Evolutionary conservation across 129 eudicot species (phyloP).

Genomic region (Rutidosis leptorrhynchoides): DNA sequence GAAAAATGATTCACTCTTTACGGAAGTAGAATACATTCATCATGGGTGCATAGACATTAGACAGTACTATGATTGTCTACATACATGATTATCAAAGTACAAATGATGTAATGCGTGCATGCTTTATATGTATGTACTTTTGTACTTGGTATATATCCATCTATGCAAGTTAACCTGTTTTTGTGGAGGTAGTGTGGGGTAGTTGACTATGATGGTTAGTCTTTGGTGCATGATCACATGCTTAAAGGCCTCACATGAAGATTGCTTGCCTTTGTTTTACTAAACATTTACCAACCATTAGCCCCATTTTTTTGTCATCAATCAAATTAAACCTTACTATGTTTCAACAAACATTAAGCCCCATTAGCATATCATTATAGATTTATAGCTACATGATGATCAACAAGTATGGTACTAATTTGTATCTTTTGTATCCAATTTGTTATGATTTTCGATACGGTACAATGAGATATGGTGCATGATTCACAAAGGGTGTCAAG

Average conservation of each 20-base stretch:
- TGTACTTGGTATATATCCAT: conserved; percentile 32
- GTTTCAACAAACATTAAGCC: conserved; percentile 41
- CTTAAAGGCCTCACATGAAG: conserved; percentile 51
- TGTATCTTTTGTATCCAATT: neutral
- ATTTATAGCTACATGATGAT: conserved; percentile 37
- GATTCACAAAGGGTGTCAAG: conserved; percentile 31
- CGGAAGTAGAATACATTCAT: conserved; percentile 23
- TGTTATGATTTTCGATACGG: conserved; percentile 12
- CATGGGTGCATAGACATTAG: conserved; percentile 27
- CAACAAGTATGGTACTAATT: neutral
- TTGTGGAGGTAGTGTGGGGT: conserved; percentile 33
- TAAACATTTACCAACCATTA: conserved; percentile 45
- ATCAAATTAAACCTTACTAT: conserved; percentile 38
- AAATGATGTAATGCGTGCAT: conserved; percentile 32
- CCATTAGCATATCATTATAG: conserved; percentile 32
- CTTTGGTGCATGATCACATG: conserved; percentile 54
- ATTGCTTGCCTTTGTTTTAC: conserved; percentile 42
- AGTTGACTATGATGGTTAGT: conserved; percentile 36
- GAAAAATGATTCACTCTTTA: conserved; percentile 8
- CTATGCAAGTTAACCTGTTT: conserved; percentile 21
- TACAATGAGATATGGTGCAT: conserved; percentile 13
- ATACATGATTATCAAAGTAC: conserved; percentile 37
- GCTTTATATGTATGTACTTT: conserved; percentile 29
- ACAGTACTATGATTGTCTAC: conserved; percentile 32
- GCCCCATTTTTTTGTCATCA: conserved; percentile 20